These are phyloP conservation scores for Eucommia ulmoides DNA, from an alignment of 257 asterid species.

Conservation along the genomic window DNA sequence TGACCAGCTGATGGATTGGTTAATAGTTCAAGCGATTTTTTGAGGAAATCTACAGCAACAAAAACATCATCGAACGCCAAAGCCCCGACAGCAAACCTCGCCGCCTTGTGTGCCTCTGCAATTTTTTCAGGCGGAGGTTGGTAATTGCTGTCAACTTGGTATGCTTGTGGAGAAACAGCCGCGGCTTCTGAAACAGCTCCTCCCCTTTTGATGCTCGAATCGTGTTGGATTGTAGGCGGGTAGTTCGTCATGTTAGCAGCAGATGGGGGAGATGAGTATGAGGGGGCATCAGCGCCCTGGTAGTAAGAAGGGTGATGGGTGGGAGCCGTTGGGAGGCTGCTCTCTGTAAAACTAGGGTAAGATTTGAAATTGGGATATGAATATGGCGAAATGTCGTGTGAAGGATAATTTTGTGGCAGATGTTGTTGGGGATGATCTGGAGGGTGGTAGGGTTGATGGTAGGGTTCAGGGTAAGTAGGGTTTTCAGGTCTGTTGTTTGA, in stretches of 20 bases:
- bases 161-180: slow-evolving; percentile 26
- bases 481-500: slow-evolving; percentile 29
- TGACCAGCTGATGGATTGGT: slow-evolving; percentile 61
- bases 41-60: slow-evolving; percentile 63
- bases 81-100: slow-evolving; percentile 88
- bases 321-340: slow-evolving; percentile 64
- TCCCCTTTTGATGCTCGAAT: slow-evolving; percentile 26
- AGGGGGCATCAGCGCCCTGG: slow-evolving; percentile 47
- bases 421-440: slow-evolving; percentile 30
- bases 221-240: slow-evolving; percentile 34
- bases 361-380: slow-evolving; percentile 67
- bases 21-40: slow-evolving; percentile 72
- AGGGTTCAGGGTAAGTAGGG: slow-evolving; percentile 32
- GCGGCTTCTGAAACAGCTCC: slow-evolving; percentile 33
- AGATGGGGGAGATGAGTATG: slow-evolving; percentile 31
- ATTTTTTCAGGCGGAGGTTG: slow-evolving; percentile 80
- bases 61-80: slow-evolving; percentile 81
- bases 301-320: slow-evolving; percentile 51
- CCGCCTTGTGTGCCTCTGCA: slow-evolving; percentile 91
- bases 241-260: slow-evolving; percentile 27
- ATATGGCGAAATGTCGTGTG: slow-evolving; percentile 32
- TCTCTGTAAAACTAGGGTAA: slow-evolving; percentile 66
- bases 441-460: slow-evolving; percentile 39
- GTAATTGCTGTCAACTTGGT: slow-evolving; percentile 60
- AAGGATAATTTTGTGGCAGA: slow-evolving; percentile 43